These are phyloP conservation scores for Abrus precatorius DNA, from an alignment of 306 rosid genomes.

Conservation along the genomic window DNA sequence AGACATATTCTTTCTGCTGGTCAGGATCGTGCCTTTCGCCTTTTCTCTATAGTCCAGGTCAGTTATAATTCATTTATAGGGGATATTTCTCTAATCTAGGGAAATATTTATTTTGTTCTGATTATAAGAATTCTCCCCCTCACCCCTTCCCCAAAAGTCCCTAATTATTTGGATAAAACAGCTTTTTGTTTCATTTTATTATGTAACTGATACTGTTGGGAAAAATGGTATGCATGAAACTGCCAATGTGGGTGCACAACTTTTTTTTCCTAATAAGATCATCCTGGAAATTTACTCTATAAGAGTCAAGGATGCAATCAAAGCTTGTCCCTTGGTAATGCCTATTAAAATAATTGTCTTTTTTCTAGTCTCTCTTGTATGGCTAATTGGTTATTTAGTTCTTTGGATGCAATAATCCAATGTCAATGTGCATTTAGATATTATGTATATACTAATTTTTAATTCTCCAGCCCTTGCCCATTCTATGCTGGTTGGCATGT, in stretches of 20 bases:
- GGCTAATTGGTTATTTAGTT: background rate
- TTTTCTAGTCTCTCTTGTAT: background rate
- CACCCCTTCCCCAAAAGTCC: background rate
- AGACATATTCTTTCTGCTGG: conserved; percentile 98
- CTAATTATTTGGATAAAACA: background rate
- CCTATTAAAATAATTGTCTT: background rate
- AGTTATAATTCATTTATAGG: conserved; percentile 27
- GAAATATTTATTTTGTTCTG: background rate
- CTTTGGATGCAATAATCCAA: background rate
- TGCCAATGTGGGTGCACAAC: background rate
- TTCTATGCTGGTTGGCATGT: conserved; percentile 22
- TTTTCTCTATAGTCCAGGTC: conserved; percentile 96
- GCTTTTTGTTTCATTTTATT: background rate
- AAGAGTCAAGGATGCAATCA: background rate
- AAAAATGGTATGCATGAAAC: background rate
- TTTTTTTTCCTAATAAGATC: background rate
- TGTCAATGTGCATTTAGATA: conserved; percentile 17
- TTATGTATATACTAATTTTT: background rate
- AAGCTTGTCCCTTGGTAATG: conserved; percentile 1
- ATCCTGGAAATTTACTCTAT: background rate
- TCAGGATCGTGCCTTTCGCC: conserved; percentile 97
- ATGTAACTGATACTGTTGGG: background rate
- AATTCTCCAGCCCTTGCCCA: background rate
- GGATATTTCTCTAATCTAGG: background rate
- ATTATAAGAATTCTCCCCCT: background rate